Percentiles rank a stretch among this genome's conserved stretches.
phyloP scores from a whole-genome alignment of 768 basidiomycete species.

The Tricholoma sp. region DNA sequence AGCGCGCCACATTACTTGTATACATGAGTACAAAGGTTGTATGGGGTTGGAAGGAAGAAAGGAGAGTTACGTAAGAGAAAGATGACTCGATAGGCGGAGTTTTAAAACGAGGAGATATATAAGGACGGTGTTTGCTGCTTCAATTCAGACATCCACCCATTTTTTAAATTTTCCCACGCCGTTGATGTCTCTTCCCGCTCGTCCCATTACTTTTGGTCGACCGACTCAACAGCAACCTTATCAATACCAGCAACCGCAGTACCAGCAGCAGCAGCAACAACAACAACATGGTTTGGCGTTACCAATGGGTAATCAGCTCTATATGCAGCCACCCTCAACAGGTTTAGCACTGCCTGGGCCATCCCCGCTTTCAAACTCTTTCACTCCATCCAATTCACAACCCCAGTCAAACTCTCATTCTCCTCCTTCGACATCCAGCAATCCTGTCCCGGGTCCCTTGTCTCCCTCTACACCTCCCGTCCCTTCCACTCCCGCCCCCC shows the following conservation, averaged over 20 bases:
- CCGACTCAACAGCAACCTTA: slow-evolving; percentile 37
- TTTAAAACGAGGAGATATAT: slow-evolving; percentile 42
- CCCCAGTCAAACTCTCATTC: slow-evolving; percentile 26
- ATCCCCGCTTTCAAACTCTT: slow-evolving; percentile 56
- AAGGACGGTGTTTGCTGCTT: slow-evolving; percentile 27
- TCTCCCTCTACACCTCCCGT: slow-evolving; percentile 46
- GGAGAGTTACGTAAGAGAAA: slow-evolving; percentile 38
- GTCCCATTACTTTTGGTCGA: slow-evolving; percentile 74
- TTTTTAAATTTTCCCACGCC: slow-evolving; percentile 40
- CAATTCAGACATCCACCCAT: slow-evolving; percentile 24
- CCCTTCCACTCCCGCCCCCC: slow-evolving; percentile 63
- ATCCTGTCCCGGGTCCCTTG: slow-evolving; percentile 54
- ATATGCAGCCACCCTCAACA: slow-evolving; percentile 32
- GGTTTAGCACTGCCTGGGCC: slow-evolving; percentile 45
- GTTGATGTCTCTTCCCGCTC: slow-evolving; percentile 60
- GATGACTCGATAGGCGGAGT: slow-evolving; percentile 40
- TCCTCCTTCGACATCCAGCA: slow-evolving; percentile 20
- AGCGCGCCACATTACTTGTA: background rate
- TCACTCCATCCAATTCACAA: slow-evolving; percentile 33
- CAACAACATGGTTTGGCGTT: slow-evolving; percentile 44
- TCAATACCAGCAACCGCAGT: slow-evolving; percentile 38
- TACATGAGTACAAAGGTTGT: too few relatives aligned
- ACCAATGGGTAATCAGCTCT: slow-evolving; percentile 47
- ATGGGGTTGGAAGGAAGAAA: slow-evolving; percentile 26
- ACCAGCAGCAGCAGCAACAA: slow-evolving; percentile 35